Evolutionary conservation across 1,139 yeast species (phyloP), one percentile per base, ranked within the genome.

Genomic region (Pichia sp.): DNA sequence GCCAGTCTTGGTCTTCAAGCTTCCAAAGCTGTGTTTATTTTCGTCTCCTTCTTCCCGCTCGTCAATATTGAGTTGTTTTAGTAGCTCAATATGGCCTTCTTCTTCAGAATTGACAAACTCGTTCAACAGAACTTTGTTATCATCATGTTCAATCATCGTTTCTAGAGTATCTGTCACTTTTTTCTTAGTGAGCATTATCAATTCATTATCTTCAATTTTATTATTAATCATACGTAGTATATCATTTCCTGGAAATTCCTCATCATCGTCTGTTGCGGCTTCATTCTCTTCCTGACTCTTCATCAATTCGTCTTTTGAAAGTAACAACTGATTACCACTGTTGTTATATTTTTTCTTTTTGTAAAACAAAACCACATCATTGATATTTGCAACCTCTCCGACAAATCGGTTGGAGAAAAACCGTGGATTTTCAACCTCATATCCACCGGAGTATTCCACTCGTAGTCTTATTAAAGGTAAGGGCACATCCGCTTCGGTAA

Each of bases 361-460:
- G 56, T 78, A 77, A 57, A 85, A 84, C 42, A 79, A 81, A 2
- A 92, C 77, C 8, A 90, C 86, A 55, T 90, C 95, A 56, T 85
- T 83, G 9, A 83, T 79, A 60, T 92, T 92, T 10, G 98, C 98
- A 4, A 92, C 95, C 51, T 72, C 73, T 0, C 96, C 97, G 5
- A 86, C 95, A 69, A 90, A 94, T 55, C 86, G 68, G 57, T 90
- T 87, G 4, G 97, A 87, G 54, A 92, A 86, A 49, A 97, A 66
- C 46, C 95, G 72, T 0, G 95, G 86, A 57, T 92, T 90, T 56
- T 90, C 98, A 36, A 92, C 86, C 54, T 88, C 95, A 56, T 76
- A 90, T 4, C 90, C 95, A 0, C 95, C 96, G 34, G 88, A 72
- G 55, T 88, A 90, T 52, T 92, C 97, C 0, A 92, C 97, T 38